Percentiles rank a stretch among this genome's conserved stretches.
These are phyloP conservation scores for Kwoniella sp. DNA, from an alignment of 768 basidiomycete species.

Conservation along the genomic window DNA sequence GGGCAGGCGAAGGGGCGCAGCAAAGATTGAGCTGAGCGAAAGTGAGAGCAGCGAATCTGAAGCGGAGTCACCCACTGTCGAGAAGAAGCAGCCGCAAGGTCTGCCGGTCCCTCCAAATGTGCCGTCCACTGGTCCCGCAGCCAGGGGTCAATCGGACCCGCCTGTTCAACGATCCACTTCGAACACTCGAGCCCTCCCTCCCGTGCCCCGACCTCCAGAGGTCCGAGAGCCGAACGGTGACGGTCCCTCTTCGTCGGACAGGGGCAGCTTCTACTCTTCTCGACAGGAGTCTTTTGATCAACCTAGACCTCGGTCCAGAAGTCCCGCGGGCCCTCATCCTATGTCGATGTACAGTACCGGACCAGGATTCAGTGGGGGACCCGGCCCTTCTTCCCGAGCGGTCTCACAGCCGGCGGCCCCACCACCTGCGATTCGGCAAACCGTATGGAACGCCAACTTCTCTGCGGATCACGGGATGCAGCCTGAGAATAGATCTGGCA, in stretches of 20 bases:
- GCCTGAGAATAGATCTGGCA: slow-evolving; percentile 58
- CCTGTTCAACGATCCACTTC: slow-evolving; percentile 33
- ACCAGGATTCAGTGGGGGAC: not conserved
- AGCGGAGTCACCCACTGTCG: slow-evolving; percentile 59
- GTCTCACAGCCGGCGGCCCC: slow-evolving; percentile 14
- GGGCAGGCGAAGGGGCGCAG: slow-evolving; percentile 58
- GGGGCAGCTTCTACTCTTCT: slow-evolving; percentile 11
- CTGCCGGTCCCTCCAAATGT: slow-evolving; percentile 6
- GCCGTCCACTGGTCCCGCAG: slow-evolving; percentile 1
- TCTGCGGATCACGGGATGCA: slow-evolving; percentile 65
- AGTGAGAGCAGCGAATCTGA: slow-evolving; percentile 82
- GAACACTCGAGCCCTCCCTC: slow-evolving; percentile 37
- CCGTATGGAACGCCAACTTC: slow-evolving; percentile 86
- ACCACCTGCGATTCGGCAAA: slow-evolving; percentile 61
- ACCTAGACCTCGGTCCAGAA: slow-evolving; percentile 25
- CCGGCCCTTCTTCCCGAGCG: not conserved
- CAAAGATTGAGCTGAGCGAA: slow-evolving; percentile 62
- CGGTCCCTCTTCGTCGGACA: not conserved
- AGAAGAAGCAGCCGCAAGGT: slow-evolving; percentile 15
- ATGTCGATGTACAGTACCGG: slow-evolving; percentile 7
- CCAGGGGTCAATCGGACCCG: slow-evolving; percentile 19
- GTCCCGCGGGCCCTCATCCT: slow-evolving; percentile 20
- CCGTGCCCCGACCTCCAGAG: slow-evolving; percentile 34
- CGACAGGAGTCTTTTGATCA: slow-evolving; percentile 14
- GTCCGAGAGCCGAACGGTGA: slow-evolving; percentile 15